Evolutionary conservation across 129 eudicot species (phyloP).

Genomic region (Centrapalus pauciflorus): DNA sequence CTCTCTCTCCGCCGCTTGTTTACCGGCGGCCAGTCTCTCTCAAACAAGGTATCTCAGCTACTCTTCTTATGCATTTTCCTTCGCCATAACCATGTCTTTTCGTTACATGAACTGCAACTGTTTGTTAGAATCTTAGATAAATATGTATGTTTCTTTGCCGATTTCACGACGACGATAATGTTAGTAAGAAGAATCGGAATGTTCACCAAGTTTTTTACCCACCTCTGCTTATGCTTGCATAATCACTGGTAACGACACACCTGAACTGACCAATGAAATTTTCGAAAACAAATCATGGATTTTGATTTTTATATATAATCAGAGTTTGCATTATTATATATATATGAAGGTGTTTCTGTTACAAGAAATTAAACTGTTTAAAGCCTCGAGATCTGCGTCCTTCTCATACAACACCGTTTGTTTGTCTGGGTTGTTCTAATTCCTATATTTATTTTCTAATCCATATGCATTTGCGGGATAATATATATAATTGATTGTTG

Average conservation of each 20-base stretch:
- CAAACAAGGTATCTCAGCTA: slow-evolving; percentile 8
- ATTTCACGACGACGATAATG: background rate
- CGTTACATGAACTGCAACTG: background rate
- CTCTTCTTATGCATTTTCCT: background rate
- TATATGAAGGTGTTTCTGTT: too few species aligned
- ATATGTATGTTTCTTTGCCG: background rate
- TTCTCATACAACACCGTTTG: slow-evolving; percentile 18
- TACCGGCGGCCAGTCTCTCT: background rate
- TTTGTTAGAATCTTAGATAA: background rate
- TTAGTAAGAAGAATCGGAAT: background rate
- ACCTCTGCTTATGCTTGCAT: too few species aligned
- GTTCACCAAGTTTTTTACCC: too few species aligned
- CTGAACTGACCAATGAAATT: background rate
- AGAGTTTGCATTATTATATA: too few species aligned
- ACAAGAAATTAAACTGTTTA: background rate
- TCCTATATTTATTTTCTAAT: slow-evolving; percentile 16
- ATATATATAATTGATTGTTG: slow-evolving; percentile 3
- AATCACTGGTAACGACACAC: background rate
- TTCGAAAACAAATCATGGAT: too few species aligned
- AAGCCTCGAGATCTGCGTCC: slow-evolving; percentile 28
- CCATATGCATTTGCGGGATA: slow-evolving; percentile 21
- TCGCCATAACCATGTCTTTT: background rate
- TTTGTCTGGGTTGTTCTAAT: slow-evolving; percentile 27
- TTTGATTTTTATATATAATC: too few species aligned
- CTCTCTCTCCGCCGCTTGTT: too few species aligned